Evolutionary conservation across 106 monocot species (phyloP).

Genomic region (Ottelia alismoides): DNA sequence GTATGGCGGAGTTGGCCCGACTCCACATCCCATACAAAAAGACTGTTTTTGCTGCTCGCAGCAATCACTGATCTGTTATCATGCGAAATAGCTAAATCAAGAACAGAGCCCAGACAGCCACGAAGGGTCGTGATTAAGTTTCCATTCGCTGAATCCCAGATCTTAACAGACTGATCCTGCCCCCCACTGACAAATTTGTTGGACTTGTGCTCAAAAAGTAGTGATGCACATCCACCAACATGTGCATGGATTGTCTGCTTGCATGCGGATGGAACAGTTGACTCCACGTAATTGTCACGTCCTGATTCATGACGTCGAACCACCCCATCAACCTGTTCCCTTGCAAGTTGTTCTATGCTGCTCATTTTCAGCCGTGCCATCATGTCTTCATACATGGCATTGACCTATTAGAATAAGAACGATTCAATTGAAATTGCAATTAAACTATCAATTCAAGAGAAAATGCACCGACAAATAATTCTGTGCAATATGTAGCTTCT

Average conservation of each 20-base stretch:
- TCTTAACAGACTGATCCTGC: slow-evolving; percentile 58
- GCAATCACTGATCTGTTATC: slow-evolving; percentile 64
- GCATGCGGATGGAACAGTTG: slow-evolving; percentile 40
- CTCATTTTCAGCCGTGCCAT: slow-evolving; percentile 29
- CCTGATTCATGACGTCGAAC: too few species aligned
- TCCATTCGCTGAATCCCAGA: slow-evolving; percentile 56
- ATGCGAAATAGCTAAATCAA: slow-evolving; percentile 58
- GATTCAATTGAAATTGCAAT: too few species aligned
- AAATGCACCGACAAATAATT: too few species aligned
- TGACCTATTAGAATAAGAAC: slow-evolving; percentile 41
- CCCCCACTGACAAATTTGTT: slow-evolving; percentile 56
- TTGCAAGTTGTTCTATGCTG: slow-evolving; percentile 64
- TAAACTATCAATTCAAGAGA: too few species aligned
- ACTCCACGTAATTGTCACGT: slow-evolving; percentile 17
- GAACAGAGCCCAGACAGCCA: slow-evolving; percentile 64
- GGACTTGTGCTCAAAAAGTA: slow-evolving; percentile 49
- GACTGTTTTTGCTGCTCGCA: slow-evolving; percentile 54
- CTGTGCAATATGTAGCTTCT: too few species aligned
- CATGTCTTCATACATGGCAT: slow-evolving; percentile 80
- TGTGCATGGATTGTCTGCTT: slow-evolving; percentile 54
- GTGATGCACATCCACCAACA: slow-evolving; percentile 64
- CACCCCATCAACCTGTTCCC: slow-evolving; percentile 72
- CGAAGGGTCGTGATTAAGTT: slow-evolving; percentile 23
- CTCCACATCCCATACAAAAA: slow-evolving; percentile 50
- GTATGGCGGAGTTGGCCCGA: slow-evolving; percentile 50